Evolutionary conservation across 2,329 filamentous ascomycete genomes (phyloP), one percentile per base, ranked within the genome.

Genomic region (Colletotrichum acutatum): DNA sequence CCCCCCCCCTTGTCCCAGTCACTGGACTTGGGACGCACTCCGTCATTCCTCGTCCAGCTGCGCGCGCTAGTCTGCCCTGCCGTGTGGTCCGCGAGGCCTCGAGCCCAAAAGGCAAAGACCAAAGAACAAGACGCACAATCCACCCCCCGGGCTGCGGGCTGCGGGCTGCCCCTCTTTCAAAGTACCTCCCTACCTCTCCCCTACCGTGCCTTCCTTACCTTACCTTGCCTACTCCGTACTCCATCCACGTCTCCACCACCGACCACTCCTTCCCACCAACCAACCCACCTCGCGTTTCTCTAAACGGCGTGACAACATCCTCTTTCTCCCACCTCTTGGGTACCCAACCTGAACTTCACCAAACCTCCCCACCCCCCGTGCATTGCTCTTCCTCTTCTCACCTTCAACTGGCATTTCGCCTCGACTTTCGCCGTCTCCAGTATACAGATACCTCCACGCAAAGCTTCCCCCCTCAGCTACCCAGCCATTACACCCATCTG

Each of bases 11-110:
- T 68, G 30, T 7, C 53, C 26, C 22, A 32, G 59, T 46, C 28
- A 52, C 60, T 60, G 66, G 66, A 72, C 54, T 72, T 72, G 70
- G 66, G 70, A 72, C 60, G 56, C 60, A 72, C 70, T 72, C 70
- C 70, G 70, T 72, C 70, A 72, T 72, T 70, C 56, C 70, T 72
- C 61, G 66, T 56, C 66, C 70, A 72, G 70, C 66, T 72, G 70
- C 70, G 54, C 66, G 54, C 66, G 66, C 70, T 72, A 72, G 70
- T 70, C 66, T 72, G 66, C 60, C 70, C 66, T 72, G 66, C 70
- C 66, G 59, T 72, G 58, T 72, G 60, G 70, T 72, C 70, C 70
- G 66, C 66, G 70, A 72, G 70, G 66, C 70, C 66, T 70, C 70
- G 49, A 68, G 59, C 58, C 46, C 59, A 34, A 34, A 34, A 34